A percentile compares a stretch with the other conserved stretches of the same genome.
Evolutionary conservation across 1,284 basidiomycete genomes (phyloP).

Genomic region (Hemileia vastatrix): DNA sequence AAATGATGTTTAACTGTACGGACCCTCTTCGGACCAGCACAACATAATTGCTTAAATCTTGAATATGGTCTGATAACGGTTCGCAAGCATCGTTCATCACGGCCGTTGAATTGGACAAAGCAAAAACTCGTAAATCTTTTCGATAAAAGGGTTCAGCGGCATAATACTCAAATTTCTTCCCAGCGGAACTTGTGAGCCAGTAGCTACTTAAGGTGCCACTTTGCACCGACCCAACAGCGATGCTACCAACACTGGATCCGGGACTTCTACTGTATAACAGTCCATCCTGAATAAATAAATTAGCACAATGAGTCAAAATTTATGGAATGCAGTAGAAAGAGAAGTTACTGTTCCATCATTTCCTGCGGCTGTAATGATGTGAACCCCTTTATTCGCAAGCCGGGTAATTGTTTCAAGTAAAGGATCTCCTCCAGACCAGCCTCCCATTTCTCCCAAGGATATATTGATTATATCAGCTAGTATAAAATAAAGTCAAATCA

Average conservation of each 20-base stretch:
- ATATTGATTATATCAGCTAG: conserved; percentile 5
- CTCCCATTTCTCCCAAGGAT: conserved; percentile 1
- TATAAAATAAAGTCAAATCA: not conserved
- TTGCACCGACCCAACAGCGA: not conserved
- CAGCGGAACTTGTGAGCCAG: not conserved
- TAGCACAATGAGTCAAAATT: no score
- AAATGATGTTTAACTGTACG: not conserved
- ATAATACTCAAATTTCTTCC: not conserved
- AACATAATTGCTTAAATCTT: not conserved
- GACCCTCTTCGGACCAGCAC: conserved; percentile 3
- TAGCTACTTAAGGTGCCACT: not conserved
- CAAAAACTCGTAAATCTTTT: not conserved
- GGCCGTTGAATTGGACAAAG: not conserved
- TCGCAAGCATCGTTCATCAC: not conserved
- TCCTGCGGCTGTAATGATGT: not conserved
- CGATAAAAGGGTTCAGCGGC: conserved; percentile 4
- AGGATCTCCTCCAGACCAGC: conserved; percentile 3
- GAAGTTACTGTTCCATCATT: conserved; percentile 7
- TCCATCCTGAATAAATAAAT: no score
- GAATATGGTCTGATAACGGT: not conserved
- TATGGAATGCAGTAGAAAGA: no score
- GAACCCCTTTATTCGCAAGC: not conserved
- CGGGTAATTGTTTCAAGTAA: not conserved
- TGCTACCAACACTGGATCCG: not conserved
- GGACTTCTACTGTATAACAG: conserved; percentile 3